Evolutionary conservation across 805 yeast genomes (phyloP), one percentile per base, ranked within the genome.

Genomic region (Wickerhamiella parazyma): DNA sequence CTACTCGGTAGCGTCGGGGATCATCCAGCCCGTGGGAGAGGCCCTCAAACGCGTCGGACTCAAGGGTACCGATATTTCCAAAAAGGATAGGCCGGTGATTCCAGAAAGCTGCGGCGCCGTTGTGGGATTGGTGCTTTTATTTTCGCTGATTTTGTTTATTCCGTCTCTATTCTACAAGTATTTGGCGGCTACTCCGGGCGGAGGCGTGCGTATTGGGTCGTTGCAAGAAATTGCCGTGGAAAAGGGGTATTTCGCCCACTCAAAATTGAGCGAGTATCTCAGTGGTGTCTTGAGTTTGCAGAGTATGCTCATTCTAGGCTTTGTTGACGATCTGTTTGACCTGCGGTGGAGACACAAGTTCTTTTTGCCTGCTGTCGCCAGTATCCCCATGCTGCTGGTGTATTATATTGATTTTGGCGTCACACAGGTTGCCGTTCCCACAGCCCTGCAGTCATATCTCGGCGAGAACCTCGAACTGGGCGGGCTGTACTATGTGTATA

Each of bases 341-440:
- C 76, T 91, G 49, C 72, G 95, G 53, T 91, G 99, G 99, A 71
- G 99, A 57, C 95, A 91, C 65, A 91, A 91, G 67, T 85, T 91
- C 64, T 85, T 91, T 55, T 59, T 91, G 51, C 99, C 99, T 0
- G 95, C 95, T 0, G 75, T 91, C 44, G 95, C 95, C 0, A 78
- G 95, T 1, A 76, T 91, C 36, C 99, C 99, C 4, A 68, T 91
- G 53, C 68, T 91, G 46, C 73, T 89, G 14, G 95, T 91, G 2
- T 91, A 91, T 62, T 86, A 83, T 53, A 85, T 87, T 45, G 96
- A 91, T 61, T 89, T 84, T 61, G 93, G 95, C 47, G 84, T 84
- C 34, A 91, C 99, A 0, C 76, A 80, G 33, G 80, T 91, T 7
- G 72, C 84, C 46, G 70, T 91, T 3, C 99, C 99, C 2, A 71